Base-by-base conservation (phyloP, 352 stramenopile genomes). In the Pythium volutum region DNA sequence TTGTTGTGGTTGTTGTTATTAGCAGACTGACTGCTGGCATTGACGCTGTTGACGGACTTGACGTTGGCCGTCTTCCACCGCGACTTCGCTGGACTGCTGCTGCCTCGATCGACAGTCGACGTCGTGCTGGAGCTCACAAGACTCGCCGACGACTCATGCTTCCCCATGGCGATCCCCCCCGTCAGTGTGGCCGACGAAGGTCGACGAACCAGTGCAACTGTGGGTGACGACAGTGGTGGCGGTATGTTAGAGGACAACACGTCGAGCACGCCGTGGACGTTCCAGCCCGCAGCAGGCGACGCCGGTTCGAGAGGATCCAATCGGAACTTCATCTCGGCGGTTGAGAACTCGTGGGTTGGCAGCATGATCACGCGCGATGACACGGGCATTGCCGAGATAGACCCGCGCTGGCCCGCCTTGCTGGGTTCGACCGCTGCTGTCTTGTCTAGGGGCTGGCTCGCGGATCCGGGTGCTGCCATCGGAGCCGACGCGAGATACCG, bases 401-500 rank as follows among this genome's bases (percentile, higher is more conserved):
- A 2, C 9, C 31, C 2, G 4, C 31, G 41, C 16, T 25, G 41
- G 15, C 26, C 25, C 16, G 14, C 7, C 20, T 29, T 20, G 15
- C 41, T 39, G 15, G 54, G 5, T 14, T 31, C 39, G 42, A 29
- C 22, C 22, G 29, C 41, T 5, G 31, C 7, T 43, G 36, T 43
- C 15, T 43, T 10, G 1, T 66, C 45, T 1, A 43, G n/a, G 2
- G 42, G 7, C 15, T 22, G 29, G 55, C 55, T 70, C 6, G 43
- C 62, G 5, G 71, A 56, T 6, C 58, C 64, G 1, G 59, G 47
- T 6, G 58, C 59, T 18, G 65, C 54, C 39, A 59, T 66, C 14
- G 66, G 71, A 3, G 64, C 53, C 16, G 73, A 70, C 2, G 79
- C 48, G 2, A 76, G 26, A 50, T 87, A 89, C 31, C 84, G 85